Conservation (phyloP, 805 yeast genomes). For the Lachancea thermotolerans region DNA sequence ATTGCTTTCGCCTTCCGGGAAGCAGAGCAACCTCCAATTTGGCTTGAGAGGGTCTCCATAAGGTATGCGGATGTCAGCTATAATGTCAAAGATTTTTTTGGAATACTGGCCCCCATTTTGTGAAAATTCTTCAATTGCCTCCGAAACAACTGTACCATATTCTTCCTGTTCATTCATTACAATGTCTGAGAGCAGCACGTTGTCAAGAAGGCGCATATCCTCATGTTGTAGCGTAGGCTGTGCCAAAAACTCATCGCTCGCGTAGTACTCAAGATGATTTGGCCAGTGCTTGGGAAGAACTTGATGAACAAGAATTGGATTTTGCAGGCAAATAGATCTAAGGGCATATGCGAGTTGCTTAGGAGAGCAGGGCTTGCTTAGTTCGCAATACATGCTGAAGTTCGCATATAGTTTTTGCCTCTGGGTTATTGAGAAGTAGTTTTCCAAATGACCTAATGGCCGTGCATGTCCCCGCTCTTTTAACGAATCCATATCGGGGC, state of each 20-base stretch:
- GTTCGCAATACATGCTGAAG: conserved; percentile 18
- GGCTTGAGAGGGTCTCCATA: conserved; percentile 16
- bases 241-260: conserved; percentile 16
- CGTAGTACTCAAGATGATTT: conserved; percentile 13
- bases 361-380: conserved; percentile 10
- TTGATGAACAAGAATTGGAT: conserved; percentile 18
- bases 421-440: conserved; percentile 19
- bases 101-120: conserved; percentile 11
- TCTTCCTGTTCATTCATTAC: conserved; percentile 20
- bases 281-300: conserved; percentile 19
- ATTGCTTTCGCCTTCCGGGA: conserved; percentile 8
- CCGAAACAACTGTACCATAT: conserved; percentile 7
- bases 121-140: conserved; percentile 9
- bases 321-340: conserved; percentile 13
- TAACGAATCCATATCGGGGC: conserved; percentile 1
- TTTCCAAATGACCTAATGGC: conserved; percentile 26
- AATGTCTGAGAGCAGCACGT: conserved; percentile 15
- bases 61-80: conserved; percentile 14
- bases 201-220: conserved; percentile 16
- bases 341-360: conserved; percentile 12
- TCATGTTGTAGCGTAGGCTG: conserved; percentile 19
- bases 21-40: conserved; percentile 21
- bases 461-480: conserved; percentile 25
- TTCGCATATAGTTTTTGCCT: conserved; percentile 23
- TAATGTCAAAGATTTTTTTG: conserved; percentile 9